These are phyloP conservation scores for Curvularia spicifera DNA, from an alignment of 2,329 filamentous ascomycete species.

Conservation along the genomic window DNA sequence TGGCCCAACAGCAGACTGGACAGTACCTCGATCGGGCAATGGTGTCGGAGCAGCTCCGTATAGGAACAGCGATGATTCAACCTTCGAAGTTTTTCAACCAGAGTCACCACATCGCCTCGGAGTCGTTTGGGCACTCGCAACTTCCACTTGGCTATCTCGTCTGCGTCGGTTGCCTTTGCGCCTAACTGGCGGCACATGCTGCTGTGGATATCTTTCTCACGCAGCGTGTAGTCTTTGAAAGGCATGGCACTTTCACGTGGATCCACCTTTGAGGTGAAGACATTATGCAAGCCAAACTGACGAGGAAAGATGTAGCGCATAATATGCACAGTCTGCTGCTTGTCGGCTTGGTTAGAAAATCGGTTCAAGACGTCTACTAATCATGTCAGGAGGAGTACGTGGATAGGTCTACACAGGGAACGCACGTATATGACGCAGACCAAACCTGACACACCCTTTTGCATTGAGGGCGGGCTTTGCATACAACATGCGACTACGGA, in stretches of 20 bases:
- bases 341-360: conserved; percentile 58
- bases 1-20: neutral
- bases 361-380: conserved; percentile 79
- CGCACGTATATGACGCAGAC: conserved; percentile 82
- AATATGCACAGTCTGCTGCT: conserved; percentile 68
- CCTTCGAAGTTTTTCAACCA: conserved; percentile 73
- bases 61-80: conserved; percentile 80
- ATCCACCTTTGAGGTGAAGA: conserved; percentile 77
- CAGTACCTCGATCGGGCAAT: conserved; percentile 68
- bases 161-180: conserved; percentile 23
- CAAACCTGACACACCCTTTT: conserved; percentile 71
- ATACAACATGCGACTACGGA: conserved; percentile 86
- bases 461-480: conserved; percentile 74
- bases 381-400: conserved; percentile 20
- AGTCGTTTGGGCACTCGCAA: conserved; percentile 68
- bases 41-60: conserved; percentile 75
- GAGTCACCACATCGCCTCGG: conserved; percentile 63
- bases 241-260: conserved; percentile 70
- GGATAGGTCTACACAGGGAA: conserved; percentile 20
- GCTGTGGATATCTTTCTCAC: conserved; percentile 77
- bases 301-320: conserved; percentile 94
- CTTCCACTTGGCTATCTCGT: conserved; percentile 44
- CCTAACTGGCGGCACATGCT: conserved; percentile 31
- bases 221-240: conserved; percentile 83
- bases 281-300: conserved; percentile 90